Evolutionary conservation across 2,329 filamentous ascomycete species (phyloP), one percentile per base, ranked within the genome.

Genomic region (Monosporascus sp.): DNA sequence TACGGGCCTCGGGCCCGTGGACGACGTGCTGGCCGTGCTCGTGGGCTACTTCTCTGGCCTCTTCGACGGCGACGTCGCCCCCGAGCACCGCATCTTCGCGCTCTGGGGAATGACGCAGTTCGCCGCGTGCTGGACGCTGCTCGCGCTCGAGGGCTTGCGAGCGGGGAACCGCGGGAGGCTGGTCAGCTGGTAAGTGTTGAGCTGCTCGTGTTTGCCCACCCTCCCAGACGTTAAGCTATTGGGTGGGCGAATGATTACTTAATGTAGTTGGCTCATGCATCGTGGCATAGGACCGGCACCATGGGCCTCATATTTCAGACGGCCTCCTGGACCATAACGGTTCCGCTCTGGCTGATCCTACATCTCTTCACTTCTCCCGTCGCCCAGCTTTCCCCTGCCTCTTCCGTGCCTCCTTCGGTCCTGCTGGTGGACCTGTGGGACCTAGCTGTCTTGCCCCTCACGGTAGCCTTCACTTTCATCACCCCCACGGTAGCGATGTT

Each of bases 351-450:
- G 37, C 41, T 59, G n/a, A 51, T 56, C 41, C 41, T 57, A 19
- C 54, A 63, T 43, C 49, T 63, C 31, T 45, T 62, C 48, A 58
- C 56, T 26, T 61, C 59, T 19, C 58, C 58, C 0, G 35, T 55
- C 7, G 51, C 48, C 5, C 22, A 17, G 26, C 26, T 46, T 14
- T 27, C 43, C 43, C 20, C 43, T 6, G 7, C 16, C 24, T 27
- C 43, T 26, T 8, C 43, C 17, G 41, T 24, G 41, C 11, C 41
- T 16, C 5, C 41, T 20, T 46, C 43, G 2, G 43, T 16, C 24
- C 43, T 46, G 11, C 43, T 46, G 14, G 43, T 46, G 16, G 43
- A 46, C 22, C 43, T 46, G 20, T 26, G 43, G 43, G 43, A 46
- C 43, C 43, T 46, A 16, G 43, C 43, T 24, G 43, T 46, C 11